Evolutionary conservation across 495 filamentous ascomycete genomes (phyloP).

Genomic region (Penicillium alfredii): DNA sequence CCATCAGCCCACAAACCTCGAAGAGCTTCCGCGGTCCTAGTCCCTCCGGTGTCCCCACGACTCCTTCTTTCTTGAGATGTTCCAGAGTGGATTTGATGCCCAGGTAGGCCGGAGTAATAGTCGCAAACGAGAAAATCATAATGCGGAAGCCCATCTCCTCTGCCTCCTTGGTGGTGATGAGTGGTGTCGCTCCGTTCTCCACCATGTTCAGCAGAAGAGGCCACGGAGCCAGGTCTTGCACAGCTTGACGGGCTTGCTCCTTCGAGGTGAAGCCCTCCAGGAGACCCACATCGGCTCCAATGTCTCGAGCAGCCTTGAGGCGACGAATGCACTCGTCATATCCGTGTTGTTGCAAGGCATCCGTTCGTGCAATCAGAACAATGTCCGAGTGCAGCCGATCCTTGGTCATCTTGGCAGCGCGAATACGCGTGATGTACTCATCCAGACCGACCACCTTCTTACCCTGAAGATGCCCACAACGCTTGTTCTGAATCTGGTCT

Average conservation of each 20-base stretch:
- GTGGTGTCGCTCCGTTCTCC: constrained; percentile 52
- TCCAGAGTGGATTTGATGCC: constrained; percentile 42
- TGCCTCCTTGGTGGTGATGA: constrained; percentile 52
- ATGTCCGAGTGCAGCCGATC: constrained; percentile 50
- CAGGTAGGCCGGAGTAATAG: constrained; percentile 46
- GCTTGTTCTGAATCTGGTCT: constrained; percentile 63
- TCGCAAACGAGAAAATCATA: constrained; percentile 55
- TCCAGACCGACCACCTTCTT: constrained; percentile 54
- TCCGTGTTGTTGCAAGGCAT: constrained; percentile 56
- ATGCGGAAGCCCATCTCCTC: constrained; percentile 56
- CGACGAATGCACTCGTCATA: constrained; percentile 56
- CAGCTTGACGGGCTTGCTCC: constrained; percentile 46
- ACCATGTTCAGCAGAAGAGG: constrained; percentile 62
- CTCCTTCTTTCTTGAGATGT: constrained; percentile 44
- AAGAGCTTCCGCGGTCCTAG: constrained; percentile 47
- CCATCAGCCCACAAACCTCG: constrained; percentile 53
- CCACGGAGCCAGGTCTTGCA: constrained; percentile 50
- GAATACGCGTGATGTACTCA: constrained; percentile 52
- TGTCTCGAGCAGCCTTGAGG: constrained; percentile 48
- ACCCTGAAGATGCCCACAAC: constrained; percentile 55
- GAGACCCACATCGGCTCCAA: constrained; percentile 59
- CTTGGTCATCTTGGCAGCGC: constrained; percentile 44
- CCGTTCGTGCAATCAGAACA: constrained; percentile 64
- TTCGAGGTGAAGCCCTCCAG: constrained; percentile 57
- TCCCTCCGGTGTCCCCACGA: constrained; percentile 41